Evolutionary conservation across 768 basidiomycete genomes (phyloP).

Genomic region (Trametes villosa): DNA sequence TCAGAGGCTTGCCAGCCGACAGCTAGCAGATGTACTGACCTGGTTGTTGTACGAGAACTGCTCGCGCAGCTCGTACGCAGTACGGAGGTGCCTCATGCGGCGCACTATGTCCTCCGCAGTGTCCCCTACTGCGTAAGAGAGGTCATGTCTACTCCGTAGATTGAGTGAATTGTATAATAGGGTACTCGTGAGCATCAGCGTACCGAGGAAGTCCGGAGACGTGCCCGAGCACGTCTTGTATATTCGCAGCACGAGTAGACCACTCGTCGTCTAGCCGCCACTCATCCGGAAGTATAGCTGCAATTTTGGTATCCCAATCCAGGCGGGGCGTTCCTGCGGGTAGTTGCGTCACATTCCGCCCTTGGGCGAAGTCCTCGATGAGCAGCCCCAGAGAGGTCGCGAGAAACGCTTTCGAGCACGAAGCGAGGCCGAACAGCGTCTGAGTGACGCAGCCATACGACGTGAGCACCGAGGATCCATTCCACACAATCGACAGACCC

Average conservation of each 20-base stretch:
- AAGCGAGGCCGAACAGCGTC: conserved; percentile 37
- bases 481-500: no score
- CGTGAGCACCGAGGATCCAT: no score
- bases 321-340: conserved; percentile 25
- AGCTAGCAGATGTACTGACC: conserved; percentile 22
- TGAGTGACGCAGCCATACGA: no score
- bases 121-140: conserved; percentile 37
- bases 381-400: conserved; percentile 36
- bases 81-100: conserved; percentile 36
- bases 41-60: conserved; percentile 46
- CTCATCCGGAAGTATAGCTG: conserved; percentile 43
- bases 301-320: conserved; percentile 37
- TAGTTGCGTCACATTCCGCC: conserved; percentile 31
- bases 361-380: conserved; percentile 38
- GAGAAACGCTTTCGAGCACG: conserved; percentile 39
- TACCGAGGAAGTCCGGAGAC: conserved; percentile 46
- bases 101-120: conserved; percentile 30
- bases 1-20: not conserved
- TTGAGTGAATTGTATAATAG: not conserved
- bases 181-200: no score
- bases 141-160: conserved; percentile 36
- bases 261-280: conserved; percentile 47
- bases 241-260: conserved; percentile 39
- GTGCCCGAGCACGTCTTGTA: conserved; percentile 47
- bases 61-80: conserved; percentile 43